These are phyloP conservation scores for Celoporthe dispersa DNA, from an alignment of 2,329 filamentous ascomycete species.

Conservation along the genomic window DNA sequence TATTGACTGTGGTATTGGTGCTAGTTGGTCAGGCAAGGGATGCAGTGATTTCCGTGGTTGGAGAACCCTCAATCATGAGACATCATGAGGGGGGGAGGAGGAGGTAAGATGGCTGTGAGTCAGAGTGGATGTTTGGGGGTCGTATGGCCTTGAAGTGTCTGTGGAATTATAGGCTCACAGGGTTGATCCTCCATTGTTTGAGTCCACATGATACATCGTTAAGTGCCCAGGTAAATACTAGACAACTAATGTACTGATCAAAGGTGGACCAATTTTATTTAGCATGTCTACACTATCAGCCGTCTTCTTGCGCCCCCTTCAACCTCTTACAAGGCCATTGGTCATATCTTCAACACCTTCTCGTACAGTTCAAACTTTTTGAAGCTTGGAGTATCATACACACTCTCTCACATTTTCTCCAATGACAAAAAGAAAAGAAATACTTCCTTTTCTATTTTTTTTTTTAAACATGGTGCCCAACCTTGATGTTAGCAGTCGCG, in stretches of 20 bases:
- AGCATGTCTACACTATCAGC: neutral
- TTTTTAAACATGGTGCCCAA: conserved; percentile 24
- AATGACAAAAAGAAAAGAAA: neutral
- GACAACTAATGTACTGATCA: no score
- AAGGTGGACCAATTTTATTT: neutral
- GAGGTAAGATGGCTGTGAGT: neutral
- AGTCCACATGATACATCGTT: no score
- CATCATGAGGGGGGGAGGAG: no score
- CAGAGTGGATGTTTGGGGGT: neutral
- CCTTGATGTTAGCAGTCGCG: conserved; percentile 29
- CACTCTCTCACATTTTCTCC: neutral
- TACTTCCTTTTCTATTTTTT: neutral
- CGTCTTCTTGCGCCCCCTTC: neutral
- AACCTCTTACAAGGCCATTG: no score
- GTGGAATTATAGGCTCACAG: neutral
- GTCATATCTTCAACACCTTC: no score
- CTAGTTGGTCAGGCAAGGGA: neutral
- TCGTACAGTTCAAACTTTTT: neutral
- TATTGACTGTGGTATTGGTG: neutral
- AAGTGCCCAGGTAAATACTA: no score
- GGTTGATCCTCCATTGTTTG: neutral
- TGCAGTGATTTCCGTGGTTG: neutral
- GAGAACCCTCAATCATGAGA: neutral
- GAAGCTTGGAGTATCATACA: neutral
- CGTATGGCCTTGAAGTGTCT: neutral